A percentile compares a stretch with the other conserved stretches of the same genome.
Evolutionary conservation across 371 early-diverging fungal genomes (phyloP).

Genomic region (Smittium culicis): DNA sequence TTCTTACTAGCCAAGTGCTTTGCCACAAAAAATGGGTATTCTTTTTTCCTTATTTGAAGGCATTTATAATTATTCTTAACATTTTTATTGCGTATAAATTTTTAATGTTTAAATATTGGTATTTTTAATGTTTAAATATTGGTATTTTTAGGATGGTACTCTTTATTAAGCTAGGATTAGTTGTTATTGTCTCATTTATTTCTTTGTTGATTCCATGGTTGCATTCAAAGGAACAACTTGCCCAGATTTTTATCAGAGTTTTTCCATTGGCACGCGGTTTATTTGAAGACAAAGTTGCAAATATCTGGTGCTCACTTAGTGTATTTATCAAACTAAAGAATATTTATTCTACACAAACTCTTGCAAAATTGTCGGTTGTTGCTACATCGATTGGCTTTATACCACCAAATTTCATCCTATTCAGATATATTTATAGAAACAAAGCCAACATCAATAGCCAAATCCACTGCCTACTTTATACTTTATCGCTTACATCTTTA

Average conservation of each 20-base stretch:
- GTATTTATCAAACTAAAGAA: conserved; percentile 66
- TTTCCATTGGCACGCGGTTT: conserved; percentile 89
- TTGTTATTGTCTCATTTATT: conserved; percentile 57
- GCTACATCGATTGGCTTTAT: conserved; percentile 51
- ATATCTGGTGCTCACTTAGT: conserved; percentile 86
- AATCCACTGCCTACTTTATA: conserved; percentile 42
- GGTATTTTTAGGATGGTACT: conserved; percentile 19
- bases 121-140: background rate
- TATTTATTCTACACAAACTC: conserved; percentile 39
- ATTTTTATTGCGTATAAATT: too few species aligned
- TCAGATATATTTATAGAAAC: conserved; percentile 18
- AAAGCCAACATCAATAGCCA: conserved; percentile 7
- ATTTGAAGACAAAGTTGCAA: conserved; percentile 95
- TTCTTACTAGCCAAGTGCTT: conserved; percentile 68
- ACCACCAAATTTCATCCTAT: conserved; percentile 50
- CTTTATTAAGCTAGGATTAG: conserved; percentile 57
- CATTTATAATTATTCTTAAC: background rate
- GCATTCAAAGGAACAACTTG: conserved; percentile 39
- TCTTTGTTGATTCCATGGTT: conserved; percentile 56
- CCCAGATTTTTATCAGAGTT: conserved; percentile 66
- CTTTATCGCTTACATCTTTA: conserved; percentile 54
- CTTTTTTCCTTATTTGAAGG: background rate
- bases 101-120: background rate
- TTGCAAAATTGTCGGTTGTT: conserved; percentile 51
- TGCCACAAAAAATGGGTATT: conserved; percentile 12